Conservation (phyloP, 768 basidiomycete species). For the Asterophora lycoperdoides region DNA sequence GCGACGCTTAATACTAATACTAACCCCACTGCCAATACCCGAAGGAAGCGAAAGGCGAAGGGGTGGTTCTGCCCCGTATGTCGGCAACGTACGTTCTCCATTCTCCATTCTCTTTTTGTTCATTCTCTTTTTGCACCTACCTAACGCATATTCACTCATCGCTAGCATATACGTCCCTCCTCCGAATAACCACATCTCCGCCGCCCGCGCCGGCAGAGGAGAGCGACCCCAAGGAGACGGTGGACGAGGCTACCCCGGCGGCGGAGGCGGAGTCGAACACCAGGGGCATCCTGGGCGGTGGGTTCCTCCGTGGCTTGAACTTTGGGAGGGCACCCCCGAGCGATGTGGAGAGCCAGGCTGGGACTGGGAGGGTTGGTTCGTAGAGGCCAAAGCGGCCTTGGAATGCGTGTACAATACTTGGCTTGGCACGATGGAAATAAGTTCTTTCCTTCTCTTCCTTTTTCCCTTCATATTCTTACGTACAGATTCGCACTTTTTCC, state of each 20-base stretch:
- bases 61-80: constrained; percentile 98
- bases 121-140: constrained; percentile 2
- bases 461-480: background rate
- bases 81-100: constrained; percentile 73
- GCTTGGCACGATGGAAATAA: background rate
- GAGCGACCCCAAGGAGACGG: constrained; percentile 9
- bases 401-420: too few relatives aligned
- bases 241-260: background rate
- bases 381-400: too few relatives aligned
- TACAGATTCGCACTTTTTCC: too few relatives aligned
- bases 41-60: constrained; percentile 90
- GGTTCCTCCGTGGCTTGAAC: constrained; percentile 17
- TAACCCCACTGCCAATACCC: constrained; percentile 35
- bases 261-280: too few relatives aligned
- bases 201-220: constrained; percentile 26
- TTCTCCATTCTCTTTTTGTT: constrained; percentile 17
- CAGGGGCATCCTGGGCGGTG: constrained; percentile 6
- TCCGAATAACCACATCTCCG: constrained; percentile 73
- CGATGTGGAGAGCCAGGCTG: constrained; percentile 32
- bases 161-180: constrained; percentile 81
- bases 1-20: constrained; percentile 22
- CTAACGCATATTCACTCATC: constrained; percentile 2
- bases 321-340: constrained; percentile 17
- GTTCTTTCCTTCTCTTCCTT: background rate
- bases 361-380: constrained; percentile 15